Percentiles rank a stretch among this genome's conserved stretches.
These are phyloP conservation scores for Aegle marmelos DNA, from an alignment of 345 rosid species.

Conservation along the genomic window DNA sequence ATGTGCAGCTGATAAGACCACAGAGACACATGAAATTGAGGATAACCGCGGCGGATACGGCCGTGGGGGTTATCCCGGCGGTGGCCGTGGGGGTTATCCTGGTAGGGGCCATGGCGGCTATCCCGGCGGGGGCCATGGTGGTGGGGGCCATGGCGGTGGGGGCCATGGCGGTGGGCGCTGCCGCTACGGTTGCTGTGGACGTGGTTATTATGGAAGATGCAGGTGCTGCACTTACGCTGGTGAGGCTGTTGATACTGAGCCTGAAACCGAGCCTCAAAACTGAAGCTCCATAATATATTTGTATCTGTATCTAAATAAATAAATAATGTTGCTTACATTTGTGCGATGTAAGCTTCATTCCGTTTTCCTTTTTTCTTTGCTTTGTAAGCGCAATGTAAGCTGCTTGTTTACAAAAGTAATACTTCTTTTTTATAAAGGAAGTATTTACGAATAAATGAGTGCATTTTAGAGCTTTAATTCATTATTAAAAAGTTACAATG, in stretches of 20 bases:
- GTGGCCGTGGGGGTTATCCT: not conserved
- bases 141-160: not conserved
- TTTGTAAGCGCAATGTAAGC: too few species aligned
- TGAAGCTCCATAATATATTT: not conserved
- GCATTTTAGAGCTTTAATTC: too few species aligned
- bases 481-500: too few species aligned
- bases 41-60: not conserved
- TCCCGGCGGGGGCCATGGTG: not conserved
- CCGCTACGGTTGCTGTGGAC: slow-evolving; percentile 13
- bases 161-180: not conserved
- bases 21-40: not conserved
- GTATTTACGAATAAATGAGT: too few species aligned
- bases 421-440: too few species aligned
- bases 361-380: too few species aligned
- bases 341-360: not conserved
- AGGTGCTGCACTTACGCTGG: slow-evolving; percentile 24
- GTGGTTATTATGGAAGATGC: slow-evolving; percentile 1
- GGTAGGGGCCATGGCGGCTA: not conserved
- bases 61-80: not conserved
- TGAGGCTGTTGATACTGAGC: not conserved
- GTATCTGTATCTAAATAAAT: not conserved
- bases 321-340: not conserved
- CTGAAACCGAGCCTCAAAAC: slow-evolving; percentile 15
- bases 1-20: slow-evolving; percentile 8
- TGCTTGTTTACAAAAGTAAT: too few species aligned